Evolutionary conservation across 139 green algal species (phyloP).

Genomic region (Tetradesmus lagerheimii): DNA sequence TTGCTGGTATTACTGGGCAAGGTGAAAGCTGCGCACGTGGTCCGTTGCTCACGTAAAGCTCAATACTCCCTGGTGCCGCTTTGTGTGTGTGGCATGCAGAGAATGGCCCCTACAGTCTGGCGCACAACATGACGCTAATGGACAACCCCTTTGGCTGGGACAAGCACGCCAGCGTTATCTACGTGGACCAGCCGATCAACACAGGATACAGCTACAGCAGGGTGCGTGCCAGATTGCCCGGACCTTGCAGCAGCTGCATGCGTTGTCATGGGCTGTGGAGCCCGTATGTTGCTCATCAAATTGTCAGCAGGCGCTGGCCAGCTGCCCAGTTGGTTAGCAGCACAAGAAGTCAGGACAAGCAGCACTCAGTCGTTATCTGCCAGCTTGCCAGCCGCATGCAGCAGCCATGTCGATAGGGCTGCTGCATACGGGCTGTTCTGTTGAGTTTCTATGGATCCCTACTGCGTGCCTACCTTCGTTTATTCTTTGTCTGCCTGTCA

Average conservation of each 20-base stretch:
- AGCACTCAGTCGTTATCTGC: not conserved
- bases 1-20: too few species aligned
- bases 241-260: too few species aligned
- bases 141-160: conserved; percentile 82
- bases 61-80: too few species aligned
- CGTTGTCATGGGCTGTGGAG: not conserved
- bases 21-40: too few species aligned
- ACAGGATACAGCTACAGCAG: conserved; percentile 93
- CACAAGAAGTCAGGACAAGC: not conserved
- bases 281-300: too few species aligned
- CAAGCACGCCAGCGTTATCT: conserved; percentile 68
- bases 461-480: not conserved
- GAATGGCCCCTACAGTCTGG: conserved; percentile 91
- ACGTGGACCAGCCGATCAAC: conserved; percentile 94
- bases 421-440: not conserved
- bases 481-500: not conserved
- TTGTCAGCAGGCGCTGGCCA: too few species aligned
- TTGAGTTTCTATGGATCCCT: not conserved
- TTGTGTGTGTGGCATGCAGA: conserved; percentile 55
- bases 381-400: not conserved
- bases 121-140: conserved; percentile 71
- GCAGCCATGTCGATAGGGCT: not conserved
- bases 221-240: conserved; percentile 44
- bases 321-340: too few species aligned
- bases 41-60: too few species aligned